These are phyloP conservation scores for Phylloporus rhodoxanthus DNA, from an alignment of 768 basidiomycete genomes.

Conservation along the genomic window DNA sequence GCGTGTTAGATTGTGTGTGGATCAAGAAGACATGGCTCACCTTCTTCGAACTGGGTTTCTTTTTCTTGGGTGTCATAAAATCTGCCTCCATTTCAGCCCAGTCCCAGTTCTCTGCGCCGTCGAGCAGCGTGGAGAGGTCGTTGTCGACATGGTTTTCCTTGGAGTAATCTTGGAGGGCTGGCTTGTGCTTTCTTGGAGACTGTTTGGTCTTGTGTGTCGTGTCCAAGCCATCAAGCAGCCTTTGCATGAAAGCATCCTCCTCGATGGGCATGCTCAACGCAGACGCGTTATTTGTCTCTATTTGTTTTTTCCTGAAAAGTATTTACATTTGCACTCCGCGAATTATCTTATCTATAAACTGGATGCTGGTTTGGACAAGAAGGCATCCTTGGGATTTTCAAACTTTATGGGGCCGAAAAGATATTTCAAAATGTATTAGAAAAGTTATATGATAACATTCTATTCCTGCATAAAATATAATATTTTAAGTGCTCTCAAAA, in stretches of 20 bases:
- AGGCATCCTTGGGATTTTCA: too few relatives aligned
- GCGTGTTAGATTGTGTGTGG: background rate
- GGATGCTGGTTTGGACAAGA: too few relatives aligned
- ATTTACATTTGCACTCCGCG: conserved; percentile 6
- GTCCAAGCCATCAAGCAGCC: conserved; percentile 47
- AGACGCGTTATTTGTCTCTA: conserved; percentile 23
- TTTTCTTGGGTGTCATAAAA: conserved; percentile 47
- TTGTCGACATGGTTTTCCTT: conserved; percentile 27
- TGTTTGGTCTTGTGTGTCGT: background rate
- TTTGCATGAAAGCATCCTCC: conserved; percentile 56
- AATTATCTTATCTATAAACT: conserved; percentile 1
- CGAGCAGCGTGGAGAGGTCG: conserved; percentile 47
- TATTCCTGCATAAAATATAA: too few relatives aligned
- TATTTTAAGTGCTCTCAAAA: too few relatives aligned
- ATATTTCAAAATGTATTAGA: too few relatives aligned
- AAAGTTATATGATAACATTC: too few relatives aligned
- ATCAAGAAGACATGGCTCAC: background rate
- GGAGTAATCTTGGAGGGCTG: background rate
- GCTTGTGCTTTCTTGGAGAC: conserved; percentile 26
- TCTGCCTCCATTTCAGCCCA: conserved; percentile 54
- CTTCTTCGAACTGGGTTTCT: conserved; percentile 26
- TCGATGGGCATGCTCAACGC: conserved; percentile 35
- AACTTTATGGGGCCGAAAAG: too few relatives aligned
- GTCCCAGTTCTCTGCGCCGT: conserved; percentile 68
- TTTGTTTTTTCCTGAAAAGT: background rate